Evolutionary conservation across 805 yeast genomes (phyloP).

Genomic region (Wickerhamiella spandovensis): DNA sequence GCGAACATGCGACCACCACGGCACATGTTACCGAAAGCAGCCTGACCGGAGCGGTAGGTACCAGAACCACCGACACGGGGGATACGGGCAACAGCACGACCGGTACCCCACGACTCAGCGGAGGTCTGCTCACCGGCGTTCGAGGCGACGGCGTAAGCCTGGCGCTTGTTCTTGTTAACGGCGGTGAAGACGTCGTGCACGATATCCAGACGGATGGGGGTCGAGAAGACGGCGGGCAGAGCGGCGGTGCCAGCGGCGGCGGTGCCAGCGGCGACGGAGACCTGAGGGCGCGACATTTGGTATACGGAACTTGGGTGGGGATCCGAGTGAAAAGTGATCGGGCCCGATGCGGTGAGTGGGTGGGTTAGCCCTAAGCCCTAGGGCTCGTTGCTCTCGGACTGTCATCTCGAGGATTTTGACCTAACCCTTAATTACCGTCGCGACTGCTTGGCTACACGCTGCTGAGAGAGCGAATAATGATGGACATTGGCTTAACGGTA

Average conservation of each 20-base stretch:
- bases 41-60: conserved; percentile 99
- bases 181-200: conserved; percentile 98
- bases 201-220: conserved; percentile 99
- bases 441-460: no score
- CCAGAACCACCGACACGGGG: conserved; percentile 99
- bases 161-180: conserved; percentile 99
- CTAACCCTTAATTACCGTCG: neutral
- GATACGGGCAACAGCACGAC: conserved; percentile 99
- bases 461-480: no score
- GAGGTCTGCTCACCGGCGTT: conserved; percentile 99
- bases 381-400: neutral
- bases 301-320: neutral
- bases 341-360: neutral
- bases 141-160: conserved; percentile 98
- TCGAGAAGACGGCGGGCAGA: conserved; percentile 97
- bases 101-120: conserved; percentile 99
- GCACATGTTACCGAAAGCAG: conserved; percentile 99
- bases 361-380: neutral
- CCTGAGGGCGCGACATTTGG: conserved; percentile 71
- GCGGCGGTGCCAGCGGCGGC: conserved; percentile 73
- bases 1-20: conserved; percentile 99
- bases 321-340: neutral
- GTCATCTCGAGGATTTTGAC: neutral
- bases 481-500: neutral
- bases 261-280: conserved; percentile 87